Evolutionary conservation across 164 flowering plant species (phyloP).

Genomic region (Amborella trichopoda): DNA sequence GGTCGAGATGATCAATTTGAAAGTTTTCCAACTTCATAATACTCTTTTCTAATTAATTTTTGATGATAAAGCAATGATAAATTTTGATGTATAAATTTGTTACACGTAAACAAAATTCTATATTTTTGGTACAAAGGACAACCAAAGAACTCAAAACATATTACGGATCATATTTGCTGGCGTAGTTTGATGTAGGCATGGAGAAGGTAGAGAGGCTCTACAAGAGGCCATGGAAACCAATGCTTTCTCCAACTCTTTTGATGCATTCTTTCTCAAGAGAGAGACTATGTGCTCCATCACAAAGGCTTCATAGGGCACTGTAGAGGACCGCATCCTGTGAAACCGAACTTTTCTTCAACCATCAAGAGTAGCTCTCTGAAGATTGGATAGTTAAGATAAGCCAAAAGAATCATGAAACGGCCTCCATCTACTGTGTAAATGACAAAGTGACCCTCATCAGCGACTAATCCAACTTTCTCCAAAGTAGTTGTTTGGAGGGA

Average conservation of each 20-base stretch:
- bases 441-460: slow-evolving; percentile 15
- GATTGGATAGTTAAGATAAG: slow-evolving; percentile 7
- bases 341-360: slow-evolving; percentile 15
- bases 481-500: background rate
- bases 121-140: too few species aligned
- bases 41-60: too few species aligned
- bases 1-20: too few species aligned
- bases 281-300: slow-evolving; percentile 10
- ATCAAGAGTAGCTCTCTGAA: slow-evolving; percentile 11
- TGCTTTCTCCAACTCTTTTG: slow-evolving; percentile 8
- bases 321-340: slow-evolving; percentile 7
- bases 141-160: too few species aligned
- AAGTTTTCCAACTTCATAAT: too few species aligned
- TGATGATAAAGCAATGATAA: too few species aligned
- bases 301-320: slow-evolving; percentile 11
- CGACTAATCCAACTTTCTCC: background rate
- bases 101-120: too few species aligned
- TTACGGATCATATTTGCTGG: too few species aligned
- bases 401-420: slow-evolving; percentile 15
- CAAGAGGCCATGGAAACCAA: too few species aligned
- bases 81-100: too few species aligned
- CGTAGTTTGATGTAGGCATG: too few species aligned
- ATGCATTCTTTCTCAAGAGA: background rate
- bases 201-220: too few species aligned
- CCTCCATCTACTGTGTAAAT: slow-evolving; percentile 14